A percentile compares a stretch with the other conserved stretches of the same genome.
Conservation (phyloP, 2,329 filamentous ascomycete species). For the Fusarium gaditjirri region DNA sequence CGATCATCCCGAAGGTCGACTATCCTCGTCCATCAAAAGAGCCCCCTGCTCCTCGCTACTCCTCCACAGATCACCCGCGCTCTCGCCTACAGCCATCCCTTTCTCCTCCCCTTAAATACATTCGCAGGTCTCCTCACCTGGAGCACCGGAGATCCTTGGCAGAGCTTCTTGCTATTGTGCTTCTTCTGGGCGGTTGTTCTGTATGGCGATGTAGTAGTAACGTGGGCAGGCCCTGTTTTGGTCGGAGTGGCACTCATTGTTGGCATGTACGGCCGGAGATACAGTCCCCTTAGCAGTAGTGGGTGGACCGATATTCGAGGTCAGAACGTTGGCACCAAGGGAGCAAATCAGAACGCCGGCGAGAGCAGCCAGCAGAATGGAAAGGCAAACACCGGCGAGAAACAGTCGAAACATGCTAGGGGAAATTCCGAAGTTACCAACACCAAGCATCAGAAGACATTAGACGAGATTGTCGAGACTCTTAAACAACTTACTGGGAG, state of each 20-base stretch:
- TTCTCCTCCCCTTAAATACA: constrained; percentile 88
- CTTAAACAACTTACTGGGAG: constrained; percentile 89
- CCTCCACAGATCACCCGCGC: constrained; percentile 95
- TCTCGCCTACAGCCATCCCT: constrained; percentile 94
- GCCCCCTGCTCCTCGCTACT: constrained; percentile 89
- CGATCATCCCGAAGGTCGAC: constrained; percentile 79
- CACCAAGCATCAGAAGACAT: constrained; percentile 87
- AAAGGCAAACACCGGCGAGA: constrained; percentile 42
- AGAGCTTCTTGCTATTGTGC: constrained; percentile 90
- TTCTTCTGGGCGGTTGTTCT: constrained; percentile 87
- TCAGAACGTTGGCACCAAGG: constrained; percentile 41
- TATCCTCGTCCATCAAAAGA: constrained; percentile 97
- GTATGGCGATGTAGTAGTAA: constrained; percentile 86
- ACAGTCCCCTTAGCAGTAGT: constrained; percentile 89
- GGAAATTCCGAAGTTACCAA: constrained; percentile 67
- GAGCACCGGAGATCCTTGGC: constrained; percentile 94
- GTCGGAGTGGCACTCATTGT: constrained; percentile 82
- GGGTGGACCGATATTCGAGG: constrained; percentile 69
- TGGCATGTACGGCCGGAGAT: constrained; percentile 92
- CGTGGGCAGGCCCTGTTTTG: constrained; percentile 84
- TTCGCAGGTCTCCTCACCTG: constrained; percentile 88
- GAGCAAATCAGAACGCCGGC: constrained; percentile 20
- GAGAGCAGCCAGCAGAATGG: constrained; percentile 42
- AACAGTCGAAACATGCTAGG: constrained; percentile 54
- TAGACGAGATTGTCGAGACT: constrained; percentile 97